Percentiles rank a stretch among this genome's conserved stretches.
Conservation (phyloP, 805 yeast species). For the Cyberlindnera xylosilytica region DNA sequence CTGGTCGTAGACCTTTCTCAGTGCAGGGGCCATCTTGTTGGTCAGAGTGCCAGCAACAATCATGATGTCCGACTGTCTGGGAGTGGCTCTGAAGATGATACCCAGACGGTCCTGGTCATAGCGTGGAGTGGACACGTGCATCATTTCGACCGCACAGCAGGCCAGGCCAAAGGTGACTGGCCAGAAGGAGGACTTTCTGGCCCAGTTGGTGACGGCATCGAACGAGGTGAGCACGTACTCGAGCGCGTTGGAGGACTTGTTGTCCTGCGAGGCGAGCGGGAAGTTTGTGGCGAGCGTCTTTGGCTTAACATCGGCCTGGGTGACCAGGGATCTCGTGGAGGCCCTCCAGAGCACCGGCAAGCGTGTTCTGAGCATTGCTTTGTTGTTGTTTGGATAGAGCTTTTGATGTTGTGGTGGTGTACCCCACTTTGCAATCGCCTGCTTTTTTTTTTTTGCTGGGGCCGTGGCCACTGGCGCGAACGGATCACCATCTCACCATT, state of each 20-base stretch:
- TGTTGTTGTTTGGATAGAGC: too few relatives aligned
- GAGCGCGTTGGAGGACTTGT: constrained; percentile 52
- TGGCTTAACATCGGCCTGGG: constrained; percentile 19
- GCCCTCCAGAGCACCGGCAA: not conserved
- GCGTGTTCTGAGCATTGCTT: constrained; percentile 12
- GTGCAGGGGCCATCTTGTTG: constrained; percentile 90
- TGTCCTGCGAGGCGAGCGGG: constrained; percentile 21
- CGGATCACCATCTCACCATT: too few relatives aligned
- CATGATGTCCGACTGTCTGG: constrained; percentile 89
- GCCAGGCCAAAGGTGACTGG: constrained; percentile 91
- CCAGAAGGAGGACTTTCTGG: constrained; percentile 89
- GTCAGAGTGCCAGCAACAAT: constrained; percentile 91
- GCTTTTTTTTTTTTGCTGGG: too few relatives aligned
- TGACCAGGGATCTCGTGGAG: constrained; percentile 16
- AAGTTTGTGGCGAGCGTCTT: constrained; percentile 20
- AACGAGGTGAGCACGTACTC: constrained; percentile 82
- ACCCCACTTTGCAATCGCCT: not conserved
- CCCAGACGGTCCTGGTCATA: constrained; percentile 92
- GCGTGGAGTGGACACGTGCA: constrained; percentile 89
- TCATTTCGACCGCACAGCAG: constrained; percentile 94
- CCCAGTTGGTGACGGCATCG: constrained; percentile 86
- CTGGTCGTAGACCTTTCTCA: constrained; percentile 90
- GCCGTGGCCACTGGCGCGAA: too few relatives aligned
- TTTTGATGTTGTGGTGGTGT: not conserved
- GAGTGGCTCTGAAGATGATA: constrained; percentile 89